Evolutionary conservation across 2,329 filamentous ascomycete genomes (phyloP).

Genomic region (Beauveria brongniartii): DNA sequence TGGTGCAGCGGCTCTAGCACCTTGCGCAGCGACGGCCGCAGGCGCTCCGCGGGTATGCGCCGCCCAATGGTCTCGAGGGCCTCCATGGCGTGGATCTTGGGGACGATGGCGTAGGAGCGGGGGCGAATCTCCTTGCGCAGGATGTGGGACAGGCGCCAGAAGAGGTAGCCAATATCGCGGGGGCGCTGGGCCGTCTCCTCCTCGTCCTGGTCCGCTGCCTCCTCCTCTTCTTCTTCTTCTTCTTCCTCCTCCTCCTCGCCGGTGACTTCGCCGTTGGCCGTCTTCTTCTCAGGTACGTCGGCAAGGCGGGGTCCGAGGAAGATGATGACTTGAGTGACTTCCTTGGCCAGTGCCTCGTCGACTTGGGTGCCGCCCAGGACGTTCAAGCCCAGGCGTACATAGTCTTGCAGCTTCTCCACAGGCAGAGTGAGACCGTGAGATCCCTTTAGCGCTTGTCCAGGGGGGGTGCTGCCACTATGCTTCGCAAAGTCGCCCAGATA

Average conservation of each 20-base stretch:
- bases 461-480: constrained; percentile 39
- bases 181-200: constrained; percentile 26
- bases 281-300: constrained; percentile 21
- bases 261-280: constrained; percentile 42
- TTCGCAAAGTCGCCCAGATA: constrained; percentile 74
- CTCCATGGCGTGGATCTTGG: constrained; percentile 68
- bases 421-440: constrained; percentile 63
- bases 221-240: constrained; percentile 30
- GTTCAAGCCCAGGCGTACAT: constrained; percentile 41
- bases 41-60: constrained; percentile 47
- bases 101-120: constrained; percentile 54
- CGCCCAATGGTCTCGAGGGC: constrained; percentile 63
- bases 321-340: constrained; percentile 72
- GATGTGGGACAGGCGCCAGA: constrained; percentile 69
- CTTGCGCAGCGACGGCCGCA: constrained; percentile 55
- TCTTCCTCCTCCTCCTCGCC: constrained; percentile 22
- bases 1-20: constrained; percentile 62
- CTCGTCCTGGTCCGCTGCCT: constrained; percentile 26
- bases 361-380: constrained; percentile 55
- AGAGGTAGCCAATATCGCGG: constrained; percentile 58
- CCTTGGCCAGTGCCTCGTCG: constrained; percentile 66
- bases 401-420: constrained; percentile 53
- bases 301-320: constrained; percentile 62
- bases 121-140: constrained; percentile 67
- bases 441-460: constrained; percentile 54